Evolutionary conservation across 1,284 basidiomycete genomes (phyloP).

Genomic region (Ustilago xerochloae): DNA sequence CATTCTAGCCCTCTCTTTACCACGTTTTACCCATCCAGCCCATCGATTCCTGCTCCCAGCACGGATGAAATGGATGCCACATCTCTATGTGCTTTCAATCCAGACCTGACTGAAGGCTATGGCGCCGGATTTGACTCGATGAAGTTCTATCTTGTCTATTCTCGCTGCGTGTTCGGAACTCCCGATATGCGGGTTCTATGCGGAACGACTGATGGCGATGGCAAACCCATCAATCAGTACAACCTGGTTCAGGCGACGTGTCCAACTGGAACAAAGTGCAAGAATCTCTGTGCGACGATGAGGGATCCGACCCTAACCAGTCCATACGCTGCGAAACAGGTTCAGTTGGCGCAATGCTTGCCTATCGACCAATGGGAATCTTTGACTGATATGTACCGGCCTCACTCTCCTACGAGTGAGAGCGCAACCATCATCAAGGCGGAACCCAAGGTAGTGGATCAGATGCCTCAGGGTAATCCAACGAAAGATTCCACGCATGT

Average conservation of each 20-base stretch:
- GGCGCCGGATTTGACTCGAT: constrained; percentile 19
- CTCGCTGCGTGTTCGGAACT: constrained; percentile 23
- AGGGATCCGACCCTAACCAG: constrained; percentile 11
- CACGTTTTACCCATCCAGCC: constrained; percentile 3
- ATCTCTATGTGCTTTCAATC: constrained; percentile 27
- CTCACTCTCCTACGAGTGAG: neutral
- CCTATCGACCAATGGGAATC: neutral
- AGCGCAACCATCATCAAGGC: neutral
- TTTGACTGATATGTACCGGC: constrained; percentile 27
- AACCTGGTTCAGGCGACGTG: constrained; percentile 27
- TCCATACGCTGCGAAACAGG: constrained; percentile 23
- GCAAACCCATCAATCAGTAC: constrained; percentile 4
- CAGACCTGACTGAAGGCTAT: constrained; percentile 23
- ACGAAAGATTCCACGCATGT: constrained; percentile 5
- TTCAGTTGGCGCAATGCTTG: constrained; percentile 33
- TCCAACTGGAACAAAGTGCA: constrained; percentile 22
- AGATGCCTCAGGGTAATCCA: neutral
- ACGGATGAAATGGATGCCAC: constrained; percentile 22
- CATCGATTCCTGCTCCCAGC: neutral
- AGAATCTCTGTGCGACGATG: constrained; percentile 39
- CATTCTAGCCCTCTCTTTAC: constrained; percentile 7
- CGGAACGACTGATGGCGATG: constrained; percentile 11
- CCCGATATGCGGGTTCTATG: constrained; percentile 24
- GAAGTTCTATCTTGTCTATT: constrained; percentile 29
- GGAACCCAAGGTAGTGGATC: constrained; percentile 18